These are phyloP conservation scores for Truncatella angustata DNA, from an alignment of 2,329 filamentous ascomycete genomes.

Conservation along the genomic window DNA sequence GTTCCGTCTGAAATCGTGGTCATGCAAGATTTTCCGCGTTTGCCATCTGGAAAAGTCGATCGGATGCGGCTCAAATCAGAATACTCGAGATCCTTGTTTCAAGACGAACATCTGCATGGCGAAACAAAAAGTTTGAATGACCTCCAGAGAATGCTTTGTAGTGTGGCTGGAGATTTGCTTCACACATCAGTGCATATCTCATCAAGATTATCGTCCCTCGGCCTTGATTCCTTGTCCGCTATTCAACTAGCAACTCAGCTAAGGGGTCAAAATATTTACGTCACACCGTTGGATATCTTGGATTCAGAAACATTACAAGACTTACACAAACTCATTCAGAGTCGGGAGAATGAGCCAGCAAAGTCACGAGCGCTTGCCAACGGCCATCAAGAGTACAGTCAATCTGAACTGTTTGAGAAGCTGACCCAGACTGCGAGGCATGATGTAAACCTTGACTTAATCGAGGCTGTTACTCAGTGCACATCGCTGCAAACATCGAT, in stretches of 20 bases:
- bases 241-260: conserved; percentile 61
- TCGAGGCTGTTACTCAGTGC: conserved; percentile 56
- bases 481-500: conserved; percentile 76
- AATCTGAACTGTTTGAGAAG: not conserved
- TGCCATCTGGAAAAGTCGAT: conserved; percentile 84
- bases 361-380: not conserved
- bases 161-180: conserved; percentile 26
- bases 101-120: no score
- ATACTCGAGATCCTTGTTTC: conserved; percentile 44
- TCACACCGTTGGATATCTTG: conserved; percentile 63
- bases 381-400: not conserved
- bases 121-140: no score
- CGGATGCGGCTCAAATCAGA: conserved; percentile 59
- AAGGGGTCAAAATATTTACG: conserved; percentile 50
- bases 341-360: not conserved
- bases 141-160: conserved; percentile 33
- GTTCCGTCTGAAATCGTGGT: conserved; percentile 71
- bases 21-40: conserved; percentile 63
- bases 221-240: conserved; percentile 40
- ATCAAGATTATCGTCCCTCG: conserved; percentile 30
- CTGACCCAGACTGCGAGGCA: not conserved
- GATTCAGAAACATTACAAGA: conserved; percentile 43
- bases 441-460: conserved; percentile 18
- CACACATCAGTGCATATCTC: conserved; percentile 22
- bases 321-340: conserved; percentile 13